Evolutionary conservation across 495 filamentous ascomycete species (phyloP), one percentile per base, ranked within the genome.

Genomic region (Aspergillus saccharolyticus): DNA sequence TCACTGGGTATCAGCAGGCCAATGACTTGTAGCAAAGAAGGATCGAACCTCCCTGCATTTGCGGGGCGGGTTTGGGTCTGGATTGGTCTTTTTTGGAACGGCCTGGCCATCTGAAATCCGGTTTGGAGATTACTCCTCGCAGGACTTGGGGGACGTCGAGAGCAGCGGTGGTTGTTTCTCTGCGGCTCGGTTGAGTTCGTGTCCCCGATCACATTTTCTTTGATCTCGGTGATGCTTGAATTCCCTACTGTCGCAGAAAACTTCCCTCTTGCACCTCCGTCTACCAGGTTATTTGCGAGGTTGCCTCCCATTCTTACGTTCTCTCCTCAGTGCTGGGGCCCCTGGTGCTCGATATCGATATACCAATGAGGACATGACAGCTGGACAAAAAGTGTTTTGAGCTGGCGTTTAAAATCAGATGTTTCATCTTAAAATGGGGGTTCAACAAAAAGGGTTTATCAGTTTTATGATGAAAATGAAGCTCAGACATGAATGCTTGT

Each of bases 21-120:
- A 64, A 57, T 59, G 75, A 76, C 75, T 78, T 70, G 75, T 52
- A 78, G 68, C 75, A 78, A 78, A 77, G 75, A 78, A 76, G 68
- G 70, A 70, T 58, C 53, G 47, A 52, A 52, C 24, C n/a, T 12
- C 18, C 14, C 25, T 7, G 18, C 42, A 52, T n/a, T n/a, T n/a
- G n/a, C n/a, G 28, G 25, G 19, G 30, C 42, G 17, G 5, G 25
- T 42, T 50, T 55, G 57, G 63, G 69, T 70, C 55, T 39, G 73
- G 73, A 78, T 77, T 78, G 75, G 75, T 76, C 75, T 66, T 54
- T 65, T 55, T n/a, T n/a, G n/a, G 53, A 30, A 50, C 62, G 54
- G 64, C 71, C 71, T 71, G 70, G 65, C 74, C 69, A 68, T 71
- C 66, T 63, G 63, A 64, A 63, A 58, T 59, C 56, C 69, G 70